Evolutionary conservation across 2,329 filamentous ascomycete species (phyloP), one percentile per base, ranked within the genome.

Genomic region (Eurotiales sp.): DNA sequence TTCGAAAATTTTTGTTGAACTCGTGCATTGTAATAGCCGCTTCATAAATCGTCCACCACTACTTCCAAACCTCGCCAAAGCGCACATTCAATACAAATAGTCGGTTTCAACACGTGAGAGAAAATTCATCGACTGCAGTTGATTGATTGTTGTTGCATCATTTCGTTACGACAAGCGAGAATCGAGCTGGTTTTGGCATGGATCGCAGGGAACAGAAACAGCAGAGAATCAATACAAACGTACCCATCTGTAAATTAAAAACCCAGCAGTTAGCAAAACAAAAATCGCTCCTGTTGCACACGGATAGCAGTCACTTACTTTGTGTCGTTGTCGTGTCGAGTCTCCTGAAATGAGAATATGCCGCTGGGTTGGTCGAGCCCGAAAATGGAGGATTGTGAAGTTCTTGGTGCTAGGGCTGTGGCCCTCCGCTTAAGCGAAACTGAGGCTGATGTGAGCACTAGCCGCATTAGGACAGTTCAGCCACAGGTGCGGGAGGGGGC

Each of bases 231-330:
- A 54, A 23, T 41, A 25, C 23, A 57, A 57, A 78, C 81, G 82
- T 78, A 84, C 81, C 81, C 81, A 84, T 84, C 81, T 84, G 65
- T 58, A 62, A 55, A 55, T 53, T n/a, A n/a, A n/a, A n/a, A n/a
- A n/a, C n/a, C n/a, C 51, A 52, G 60, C 29, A 12, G 43, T 54
- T 51, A 54, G 49, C 32, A 51, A 27, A 22, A 21, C 14, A 10
- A 22, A 61, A 64, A 58, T 60, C 23, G 12, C 36, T 40, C 27
- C 57, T 46, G 57, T 52, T 50, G 56, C 34, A n/a, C n/a, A n/a
- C n/a, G n/a, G 45, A 39, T 19, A 52, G 53, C 54, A 53, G 52
- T 52, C 52, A 51, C 53, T 55, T 46, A 62, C 52, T 54, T 51
- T 51, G 42, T 54, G 39, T 51, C 43, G 73, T 69, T 65, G 68